phyloP scores from a whole-genome alignment of 306 rosid species.

The Sicyos edulis region DNA sequence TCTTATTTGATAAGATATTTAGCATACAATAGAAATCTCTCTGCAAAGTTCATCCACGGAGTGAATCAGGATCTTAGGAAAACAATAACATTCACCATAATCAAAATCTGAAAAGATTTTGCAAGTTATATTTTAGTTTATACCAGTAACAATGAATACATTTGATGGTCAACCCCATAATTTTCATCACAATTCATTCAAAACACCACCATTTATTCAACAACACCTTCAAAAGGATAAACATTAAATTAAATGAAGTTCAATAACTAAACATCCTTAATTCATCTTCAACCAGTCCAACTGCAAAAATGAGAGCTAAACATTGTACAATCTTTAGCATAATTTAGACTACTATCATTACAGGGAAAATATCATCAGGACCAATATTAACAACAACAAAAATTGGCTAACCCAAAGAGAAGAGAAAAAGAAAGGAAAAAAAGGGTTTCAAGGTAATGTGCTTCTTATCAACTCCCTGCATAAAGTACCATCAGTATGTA shows the following conservation, averaged over 20 bases:
- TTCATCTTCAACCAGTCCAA: slow-evolving; percentile 11
- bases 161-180: too few relatives aligned
- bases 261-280: not conserved
- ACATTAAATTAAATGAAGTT: slow-evolving; percentile 14
- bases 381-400: slow-evolving; percentile 34
- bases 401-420: not conserved
- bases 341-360: slow-evolving; percentile 18
- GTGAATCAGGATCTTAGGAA: too few relatives aligned
- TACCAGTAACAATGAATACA: too few relatives aligned
- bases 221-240: not conserved
- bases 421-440: not conserved
- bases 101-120: too few relatives aligned
- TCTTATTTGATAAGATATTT: too few relatives aligned
- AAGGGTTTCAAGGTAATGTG: slow-evolving; percentile 35
- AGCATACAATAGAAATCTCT: too few relatives aligned
- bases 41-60: too few relatives aligned
- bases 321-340: slow-evolving; percentile 14
- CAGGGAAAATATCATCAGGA: slow-evolving; percentile 33
- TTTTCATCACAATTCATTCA: slow-evolving; percentile 1
- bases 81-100: too few relatives aligned
- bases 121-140: too few relatives aligned
- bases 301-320: too few relatives aligned
- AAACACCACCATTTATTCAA: not conserved
- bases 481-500: slow-evolving; percentile 33
- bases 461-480: slow-evolving; percentile 38